phyloP scores from a whole-genome alignment of 345 rosid species.

The Clausena lansium region DNA sequence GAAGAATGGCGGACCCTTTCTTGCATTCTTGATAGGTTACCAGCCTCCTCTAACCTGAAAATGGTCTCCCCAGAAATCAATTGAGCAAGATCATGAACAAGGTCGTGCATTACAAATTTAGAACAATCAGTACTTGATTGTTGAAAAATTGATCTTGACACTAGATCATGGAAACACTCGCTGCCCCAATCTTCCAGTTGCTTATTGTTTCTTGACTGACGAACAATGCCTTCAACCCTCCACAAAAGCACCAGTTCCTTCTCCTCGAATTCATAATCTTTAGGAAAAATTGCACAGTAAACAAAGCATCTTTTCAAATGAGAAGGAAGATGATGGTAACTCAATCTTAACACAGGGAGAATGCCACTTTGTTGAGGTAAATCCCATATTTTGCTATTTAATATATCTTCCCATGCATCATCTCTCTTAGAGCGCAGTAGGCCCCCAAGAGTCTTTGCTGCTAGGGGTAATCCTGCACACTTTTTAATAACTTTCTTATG shows the following conservation, averaged over 20 bases:
- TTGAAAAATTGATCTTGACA: constrained; percentile 33
- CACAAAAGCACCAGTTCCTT: constrained; percentile 15
- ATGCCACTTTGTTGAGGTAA: neutral
- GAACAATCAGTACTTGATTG: neutral
- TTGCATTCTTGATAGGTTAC: neutral
- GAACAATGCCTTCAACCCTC: constrained; percentile 23
- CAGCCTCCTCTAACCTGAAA: constrained; percentile 6
- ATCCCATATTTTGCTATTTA: neutral
- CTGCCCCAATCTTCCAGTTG: no score
- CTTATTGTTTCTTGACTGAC: neutral
- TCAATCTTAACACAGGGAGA: no score
- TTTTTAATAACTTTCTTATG: neutral
- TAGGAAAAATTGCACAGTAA: no score
- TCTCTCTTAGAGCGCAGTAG: neutral
- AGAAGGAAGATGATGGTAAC: no score
- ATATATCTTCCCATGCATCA: neutral
- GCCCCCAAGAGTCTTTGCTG: neutral
- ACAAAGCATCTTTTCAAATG: no score
- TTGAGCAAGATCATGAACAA: constrained; percentile 22
- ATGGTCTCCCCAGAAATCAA: constrained; percentile 9
- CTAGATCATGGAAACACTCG: neutral
- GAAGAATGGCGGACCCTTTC: constrained; percentile 16
- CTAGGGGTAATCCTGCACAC: neutral
- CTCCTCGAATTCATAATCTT: constrained; percentile 1
- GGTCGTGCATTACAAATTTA: neutral